Conservation (phyloP, 2,329 filamentous ascomycete genomes). For the Nemania sp. region DNA sequence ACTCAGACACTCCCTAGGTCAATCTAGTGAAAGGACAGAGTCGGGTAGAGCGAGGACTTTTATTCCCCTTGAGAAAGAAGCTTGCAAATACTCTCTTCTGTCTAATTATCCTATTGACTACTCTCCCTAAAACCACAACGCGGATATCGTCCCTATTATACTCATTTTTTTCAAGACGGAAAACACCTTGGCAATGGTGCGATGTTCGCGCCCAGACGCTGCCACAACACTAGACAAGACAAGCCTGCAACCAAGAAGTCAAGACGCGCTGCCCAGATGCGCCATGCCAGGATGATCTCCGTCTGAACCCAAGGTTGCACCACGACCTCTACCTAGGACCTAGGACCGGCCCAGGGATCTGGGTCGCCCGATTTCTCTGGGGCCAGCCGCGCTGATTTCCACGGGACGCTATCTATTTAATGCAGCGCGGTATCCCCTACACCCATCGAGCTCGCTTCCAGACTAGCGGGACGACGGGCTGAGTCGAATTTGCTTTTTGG, state of each 20-base stretch:
- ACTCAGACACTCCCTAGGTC: too few species aligned
- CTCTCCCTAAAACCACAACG: neutral
- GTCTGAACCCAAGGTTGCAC: neutral
- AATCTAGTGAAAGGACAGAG: neutral
- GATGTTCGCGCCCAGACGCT: constrained; percentile 22
- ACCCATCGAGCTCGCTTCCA: constrained; percentile 19
- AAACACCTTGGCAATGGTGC: neutral
- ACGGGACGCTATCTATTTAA: neutral
- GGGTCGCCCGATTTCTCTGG: constrained; percentile 19
- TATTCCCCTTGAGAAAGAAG: neutral
- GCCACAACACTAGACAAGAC: constrained; percentile 11
- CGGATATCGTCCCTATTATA: constrained; percentile 29
- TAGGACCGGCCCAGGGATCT: constrained; percentile 10
- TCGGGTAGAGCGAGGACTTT: neutral
- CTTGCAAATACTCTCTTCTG: neutral
- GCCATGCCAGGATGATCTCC: constrained; percentile 8
- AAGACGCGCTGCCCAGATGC: constrained; percentile 24
- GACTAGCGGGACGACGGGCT: constrained; percentile 27
- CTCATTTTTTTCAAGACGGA: neutral
- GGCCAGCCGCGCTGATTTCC: constrained; percentile 26
- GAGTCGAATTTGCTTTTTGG: constrained; percentile 19
- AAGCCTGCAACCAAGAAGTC: constrained; percentile 31
- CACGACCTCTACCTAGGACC: too few species aligned
- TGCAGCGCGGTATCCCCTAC: neutral
- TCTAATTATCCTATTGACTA: neutral